phyloP scores from a whole-genome alignment of 2,329 filamentous ascomycete genomes.

The Fusarium palustre region DNA sequence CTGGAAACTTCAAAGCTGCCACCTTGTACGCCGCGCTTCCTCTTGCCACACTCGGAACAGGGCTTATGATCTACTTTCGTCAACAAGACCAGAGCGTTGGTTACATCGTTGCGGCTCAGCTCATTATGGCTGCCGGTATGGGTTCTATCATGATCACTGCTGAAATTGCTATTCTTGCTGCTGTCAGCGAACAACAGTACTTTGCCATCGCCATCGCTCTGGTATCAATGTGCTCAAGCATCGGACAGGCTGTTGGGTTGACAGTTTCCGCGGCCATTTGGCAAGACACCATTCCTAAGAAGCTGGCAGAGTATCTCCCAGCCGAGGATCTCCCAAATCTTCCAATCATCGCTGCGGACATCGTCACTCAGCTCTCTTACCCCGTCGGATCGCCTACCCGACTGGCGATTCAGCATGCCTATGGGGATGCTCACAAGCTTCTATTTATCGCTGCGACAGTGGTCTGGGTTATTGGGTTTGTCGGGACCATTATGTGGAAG shows the following conservation, averaged over 20 bases:
- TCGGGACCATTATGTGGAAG: constrained; percentile 15
- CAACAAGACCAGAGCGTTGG: constrained; percentile 10
- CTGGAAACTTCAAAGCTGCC: constrained; percentile 28
- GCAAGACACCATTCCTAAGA: constrained; percentile 52
- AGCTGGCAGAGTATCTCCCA: constrained; percentile 55
- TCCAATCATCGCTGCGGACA: constrained; percentile 55
- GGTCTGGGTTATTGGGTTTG: constrained; percentile 21
- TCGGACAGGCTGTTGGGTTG: constrained; percentile 27
- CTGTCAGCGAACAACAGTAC: constrained; percentile 30
- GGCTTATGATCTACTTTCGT: constrained; percentile 21
- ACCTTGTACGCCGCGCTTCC: constrained; percentile 31
- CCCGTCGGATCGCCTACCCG: constrained; percentile 24
- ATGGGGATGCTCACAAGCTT: constrained; percentile 23
- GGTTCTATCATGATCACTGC: constrained; percentile 26
- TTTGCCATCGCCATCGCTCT: constrained; percentile 30
- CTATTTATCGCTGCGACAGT: constrained; percentile 23
- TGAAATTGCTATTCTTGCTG: constrained; percentile 38
- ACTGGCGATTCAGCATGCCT: constrained; percentile 31
- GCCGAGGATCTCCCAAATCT: constrained; percentile 46
- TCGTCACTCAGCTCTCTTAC: constrained; percentile 23
- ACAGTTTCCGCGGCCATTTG: constrained; percentile 36
- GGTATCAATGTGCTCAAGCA: constrained; percentile 21
- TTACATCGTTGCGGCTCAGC: constrained; percentile 28
- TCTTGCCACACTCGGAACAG: constrained; percentile 21
- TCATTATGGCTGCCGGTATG: constrained; percentile 25